Evolutionary conservation across 2,329 filamentous ascomycete genomes (phyloP).

Genomic region (Apiospora marii): DNA sequence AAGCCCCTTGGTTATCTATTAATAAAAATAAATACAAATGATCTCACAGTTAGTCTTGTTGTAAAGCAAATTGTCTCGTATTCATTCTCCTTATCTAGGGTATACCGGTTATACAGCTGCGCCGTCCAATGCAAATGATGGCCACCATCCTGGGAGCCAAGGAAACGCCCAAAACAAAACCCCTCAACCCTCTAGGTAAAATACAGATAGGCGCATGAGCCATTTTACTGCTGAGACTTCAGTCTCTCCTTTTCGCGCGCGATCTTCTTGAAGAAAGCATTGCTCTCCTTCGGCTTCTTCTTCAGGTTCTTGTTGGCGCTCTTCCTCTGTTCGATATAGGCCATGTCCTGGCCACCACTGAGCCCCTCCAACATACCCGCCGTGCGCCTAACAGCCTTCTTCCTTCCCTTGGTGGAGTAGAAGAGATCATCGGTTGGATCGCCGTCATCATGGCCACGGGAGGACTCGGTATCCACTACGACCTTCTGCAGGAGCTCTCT

Average conservation of each 20-base stretch:
- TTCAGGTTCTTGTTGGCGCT: constrained; percentile 72
- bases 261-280: constrained; percentile 71
- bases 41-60: not conserved
- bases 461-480: constrained; percentile 84
- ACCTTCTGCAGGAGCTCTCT: constrained; percentile 89
- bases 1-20: not conserved
- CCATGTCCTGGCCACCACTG: constrained; percentile 94
- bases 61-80: not conserved
- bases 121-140: constrained; percentile 15
- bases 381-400: constrained; percentile 74
- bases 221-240: constrained; percentile 18
- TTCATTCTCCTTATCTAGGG: constrained; percentile 17
- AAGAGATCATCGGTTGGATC: constrained; percentile 61
- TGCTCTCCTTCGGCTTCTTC: constrained; percentile 65
- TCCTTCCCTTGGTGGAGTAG: constrained; percentile 47
- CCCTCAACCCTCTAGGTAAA: not conserved
- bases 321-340: constrained; percentile 88
- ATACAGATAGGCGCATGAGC: not conserved
- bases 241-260: constrained; percentile 67
- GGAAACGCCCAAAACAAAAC: not conserved
- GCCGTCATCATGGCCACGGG: constrained; percentile 68
- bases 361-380: constrained; percentile 87
- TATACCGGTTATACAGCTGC: constrained; percentile 14
- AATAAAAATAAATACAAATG: not conserved
- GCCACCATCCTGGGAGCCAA: not conserved